These are phyloP conservation scores for Pisolithus albus DNA, from an alignment of 768 basidiomycete genomes.

Conservation along the genomic window DNA sequence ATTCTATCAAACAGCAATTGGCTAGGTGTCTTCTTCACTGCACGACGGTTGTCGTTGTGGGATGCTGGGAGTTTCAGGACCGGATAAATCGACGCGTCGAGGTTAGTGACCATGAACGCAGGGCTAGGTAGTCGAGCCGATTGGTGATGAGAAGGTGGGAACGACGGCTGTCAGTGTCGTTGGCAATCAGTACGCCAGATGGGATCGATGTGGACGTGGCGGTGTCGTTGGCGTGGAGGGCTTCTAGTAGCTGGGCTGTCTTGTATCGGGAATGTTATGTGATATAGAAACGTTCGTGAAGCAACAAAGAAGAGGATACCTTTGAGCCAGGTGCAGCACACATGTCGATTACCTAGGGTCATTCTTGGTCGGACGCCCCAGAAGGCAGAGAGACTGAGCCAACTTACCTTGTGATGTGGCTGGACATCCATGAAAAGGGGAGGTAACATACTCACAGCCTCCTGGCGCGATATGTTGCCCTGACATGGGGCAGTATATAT, in stretches of 20 bases:
- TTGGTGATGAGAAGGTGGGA: slow-evolving; percentile 97
- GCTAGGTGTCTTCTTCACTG: slow-evolving; percentile 32
- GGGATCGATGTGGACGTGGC: slow-evolving; percentile 61
- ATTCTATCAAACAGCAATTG: slow-evolving; percentile 86
- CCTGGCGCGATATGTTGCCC: slow-evolving; percentile 95
- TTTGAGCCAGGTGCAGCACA: slow-evolving; percentile 99
- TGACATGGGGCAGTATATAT: slow-evolving; percentile 22
- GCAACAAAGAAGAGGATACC: slow-evolving; percentile 30
- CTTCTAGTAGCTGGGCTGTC: slow-evolving; percentile 96
- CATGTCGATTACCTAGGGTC: slow-evolving; percentile 79
- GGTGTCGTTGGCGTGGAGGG: slow-evolving; percentile 76
- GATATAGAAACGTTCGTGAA: not conserved
- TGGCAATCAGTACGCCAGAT: slow-evolving; percentile 84
- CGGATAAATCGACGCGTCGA: slow-evolving; percentile 87
- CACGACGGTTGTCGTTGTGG: slow-evolving; percentile 21
- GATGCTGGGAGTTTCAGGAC: slow-evolving; percentile 42
- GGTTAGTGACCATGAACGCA: slow-evolving; percentile 90
- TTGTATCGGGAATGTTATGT: slow-evolving; percentile 19
- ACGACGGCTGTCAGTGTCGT: slow-evolving; percentile 91
- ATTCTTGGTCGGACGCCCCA: slow-evolving; percentile 1
- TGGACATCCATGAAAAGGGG: slow-evolving; percentile 92
- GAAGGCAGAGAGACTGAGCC: not conserved
- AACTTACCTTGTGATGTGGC: slow-evolving; percentile 73
- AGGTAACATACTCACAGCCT: slow-evolving; percentile 99
- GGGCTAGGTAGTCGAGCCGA: slow-evolving; percentile 90